Percentiles rank a stretch among this genome's conserved stretches.
Evolutionary conservation across 768 basidiomycete genomes (phyloP).

Genomic region (Nidularia pulvinata): DNA sequence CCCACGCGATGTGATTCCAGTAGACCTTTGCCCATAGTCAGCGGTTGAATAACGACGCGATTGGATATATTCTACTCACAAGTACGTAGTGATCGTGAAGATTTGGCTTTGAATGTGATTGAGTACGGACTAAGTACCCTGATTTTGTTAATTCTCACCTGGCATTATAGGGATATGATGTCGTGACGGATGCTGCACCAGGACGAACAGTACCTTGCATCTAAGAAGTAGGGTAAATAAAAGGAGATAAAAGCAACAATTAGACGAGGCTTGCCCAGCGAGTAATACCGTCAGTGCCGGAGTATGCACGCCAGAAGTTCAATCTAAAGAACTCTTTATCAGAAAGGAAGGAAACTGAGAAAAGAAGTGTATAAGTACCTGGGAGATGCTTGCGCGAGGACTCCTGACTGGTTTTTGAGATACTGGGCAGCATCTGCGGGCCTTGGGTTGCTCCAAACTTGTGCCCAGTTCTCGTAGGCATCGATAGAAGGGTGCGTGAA

Average conservation of each 20-base stretch:
- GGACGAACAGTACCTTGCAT: slow-evolving; percentile 66
- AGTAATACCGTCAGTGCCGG: slow-evolving; percentile 40
- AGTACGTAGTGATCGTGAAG: slow-evolving; percentile 63
- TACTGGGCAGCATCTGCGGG: slow-evolving; percentile 59
- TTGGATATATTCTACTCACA: slow-evolving; percentile 27
- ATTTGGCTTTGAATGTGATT: slow-evolving; percentile 30
- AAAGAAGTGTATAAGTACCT: slow-evolving; percentile 24
- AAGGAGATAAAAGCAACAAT: no score
- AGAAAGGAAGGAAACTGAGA: background rate
- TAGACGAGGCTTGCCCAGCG: slow-evolving; percentile 38
- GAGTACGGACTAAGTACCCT: no score
- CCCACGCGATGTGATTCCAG: slow-evolving; percentile 60
- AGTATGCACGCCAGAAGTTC: slow-evolving; percentile 64
- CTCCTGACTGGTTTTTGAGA: slow-evolving; percentile 46
- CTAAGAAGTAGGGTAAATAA: slow-evolving; percentile 17
- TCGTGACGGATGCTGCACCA: slow-evolving; percentile 51
- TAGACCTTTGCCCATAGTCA: slow-evolving; percentile 32
- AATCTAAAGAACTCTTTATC: slow-evolving; percentile 25
- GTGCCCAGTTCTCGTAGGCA: slow-evolving; percentile 66
- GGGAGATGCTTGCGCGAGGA: slow-evolving; percentile 57
- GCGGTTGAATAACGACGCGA: background rate
- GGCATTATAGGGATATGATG: slow-evolving; percentile 48
- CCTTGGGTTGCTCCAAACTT: slow-evolving; percentile 53
- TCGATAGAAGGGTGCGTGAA: slow-evolving; percentile 66
- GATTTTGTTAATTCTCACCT: slow-evolving; percentile 16